Evolutionary conservation across 257 asterid species (phyloP).

Genomic region (Nicotiana undulata): DNA sequence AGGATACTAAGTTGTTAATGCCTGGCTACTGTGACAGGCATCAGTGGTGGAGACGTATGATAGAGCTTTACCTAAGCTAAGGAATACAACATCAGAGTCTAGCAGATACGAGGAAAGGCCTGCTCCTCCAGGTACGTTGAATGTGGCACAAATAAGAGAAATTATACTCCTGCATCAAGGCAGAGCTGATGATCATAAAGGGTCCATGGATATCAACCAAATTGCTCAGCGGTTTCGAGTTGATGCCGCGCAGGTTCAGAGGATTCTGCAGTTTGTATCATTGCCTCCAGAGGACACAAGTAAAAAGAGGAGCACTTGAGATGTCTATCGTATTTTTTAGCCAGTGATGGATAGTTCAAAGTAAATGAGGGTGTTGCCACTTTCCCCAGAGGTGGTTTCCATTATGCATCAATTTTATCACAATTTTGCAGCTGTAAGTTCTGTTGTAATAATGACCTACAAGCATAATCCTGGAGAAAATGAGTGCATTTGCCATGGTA

Average conservation of each 20-base stretch:
- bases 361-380: not conserved
- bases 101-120: constrained; percentile 64
- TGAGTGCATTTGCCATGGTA: not conserved
- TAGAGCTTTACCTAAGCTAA: constrained; percentile 73
- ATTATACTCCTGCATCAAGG: constrained; percentile 77
- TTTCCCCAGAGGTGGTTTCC: not conserved
- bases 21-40: constrained; percentile 43
- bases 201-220: constrained; percentile 48
- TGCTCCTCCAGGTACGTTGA: constrained; percentile 76
- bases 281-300: constrained; percentile 56
- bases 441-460: not conserved
- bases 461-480: not conserved
- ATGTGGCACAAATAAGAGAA: constrained; percentile 57
- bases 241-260: constrained; percentile 56
- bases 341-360: not conserved
- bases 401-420: not conserved
- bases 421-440: not conserved
- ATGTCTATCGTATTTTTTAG: not conserved
- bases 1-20: not conserved
- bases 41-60: constrained; percentile 57
- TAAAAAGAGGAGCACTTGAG: constrained; percentile 22
- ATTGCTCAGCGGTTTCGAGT: constrained; percentile 55
- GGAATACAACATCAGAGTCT: constrained; percentile 62
- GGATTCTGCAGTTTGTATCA: constrained; percentile 54
- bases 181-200: constrained; percentile 48